Base-by-base conservation (phyloP, 2,329 filamentous ascomycete genomes). In the Cercospora sesami region DNA sequence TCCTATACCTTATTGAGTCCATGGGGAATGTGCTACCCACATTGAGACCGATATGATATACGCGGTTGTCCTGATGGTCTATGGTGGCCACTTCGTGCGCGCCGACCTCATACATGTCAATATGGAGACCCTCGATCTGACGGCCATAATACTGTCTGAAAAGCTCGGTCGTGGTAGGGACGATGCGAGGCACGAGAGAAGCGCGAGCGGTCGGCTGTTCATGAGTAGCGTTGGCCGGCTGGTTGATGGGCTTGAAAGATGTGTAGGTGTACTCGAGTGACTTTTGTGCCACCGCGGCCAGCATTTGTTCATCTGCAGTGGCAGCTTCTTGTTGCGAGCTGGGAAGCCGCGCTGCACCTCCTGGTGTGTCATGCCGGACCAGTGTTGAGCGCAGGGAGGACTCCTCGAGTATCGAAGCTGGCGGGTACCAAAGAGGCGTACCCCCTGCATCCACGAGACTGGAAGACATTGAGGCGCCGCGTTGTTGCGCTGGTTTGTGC, bases 41-140 rank as follows among this genome's bases (percentile, higher is more conserved):
- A 39, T 65, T 65, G 58, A 71, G 64, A 39, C 66, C 65, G 14
- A 71, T 61, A 36, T 73, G 71, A 30, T 69, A 73, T 42, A 71
- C 60, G 2, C 68, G 66, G n/a, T 65, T 62, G 45, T 71, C 68
- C 5, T 65, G 55, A 51, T 69, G 57, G 33, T 72, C 64, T 9
- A 70, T 42, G 8, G 31, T 30, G 12, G 45, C 48, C 18, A 69
- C 30, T 30, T 67, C 53, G 21, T 64, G 48, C 39, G 61, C 66
- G 3, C 59, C 62, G 12, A 69, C 8, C 6, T 69, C 67, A 30
- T 69, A 67, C 67, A 69, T 69, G 28, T 67, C 64, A 21, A 69
- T 57, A 31, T 39, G 59, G 62, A 67, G 42, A n/a, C 65, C 62
- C 7, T 51, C 51, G 16, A 69, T 68, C 26, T 45, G 30, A 26